Conservation (phyloP, 768 basidiomycete genomes). For the Naganishia friedmannii region DNA sequence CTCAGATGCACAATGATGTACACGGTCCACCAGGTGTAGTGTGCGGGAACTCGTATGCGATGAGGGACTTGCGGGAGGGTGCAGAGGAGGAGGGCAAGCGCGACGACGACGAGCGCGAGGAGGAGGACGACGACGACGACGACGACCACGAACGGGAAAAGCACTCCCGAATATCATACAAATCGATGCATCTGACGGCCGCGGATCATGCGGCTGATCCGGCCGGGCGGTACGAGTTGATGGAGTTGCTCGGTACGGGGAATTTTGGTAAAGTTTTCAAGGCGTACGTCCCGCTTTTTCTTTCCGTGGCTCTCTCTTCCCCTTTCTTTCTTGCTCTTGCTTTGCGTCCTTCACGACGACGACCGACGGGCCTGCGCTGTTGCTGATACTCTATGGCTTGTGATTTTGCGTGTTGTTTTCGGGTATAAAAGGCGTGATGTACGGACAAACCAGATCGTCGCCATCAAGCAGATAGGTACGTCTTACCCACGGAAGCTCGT, state of each 20-base stretch:
- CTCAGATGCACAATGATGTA: neutral
- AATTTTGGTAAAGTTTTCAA: constrained; percentile 98
- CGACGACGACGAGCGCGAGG: neutral
- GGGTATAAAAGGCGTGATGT: constrained; percentile 65
- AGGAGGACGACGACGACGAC: neutral
- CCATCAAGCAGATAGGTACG: constrained; percentile 95
- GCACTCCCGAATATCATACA: neutral
- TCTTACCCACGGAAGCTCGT: constrained; percentile 28
- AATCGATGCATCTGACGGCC: neutral
- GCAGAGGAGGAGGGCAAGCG: neutral
- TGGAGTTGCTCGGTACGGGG: constrained; percentile 95
- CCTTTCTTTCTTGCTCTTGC: too few relatives aligned
- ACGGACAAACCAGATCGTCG: constrained; percentile 88
- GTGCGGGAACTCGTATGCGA: neutral
- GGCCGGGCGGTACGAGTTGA: constrained; percentile 81
- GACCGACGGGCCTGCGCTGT: too few relatives aligned
- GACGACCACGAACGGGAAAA: too few relatives aligned
- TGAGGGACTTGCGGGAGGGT: too few relatives aligned
- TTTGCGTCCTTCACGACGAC: too few relatives aligned
- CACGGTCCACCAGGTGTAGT: neutral
- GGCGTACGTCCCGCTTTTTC: constrained; percentile 56
- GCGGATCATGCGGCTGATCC: constrained; percentile 59
- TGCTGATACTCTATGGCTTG: too few relatives aligned
- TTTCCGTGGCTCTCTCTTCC: too few relatives aligned
- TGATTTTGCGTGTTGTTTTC: too few relatives aligned